phyloP scores from a whole-genome alignment of 345 rosid genomes.

The Barbarea vulgaris region DNA sequence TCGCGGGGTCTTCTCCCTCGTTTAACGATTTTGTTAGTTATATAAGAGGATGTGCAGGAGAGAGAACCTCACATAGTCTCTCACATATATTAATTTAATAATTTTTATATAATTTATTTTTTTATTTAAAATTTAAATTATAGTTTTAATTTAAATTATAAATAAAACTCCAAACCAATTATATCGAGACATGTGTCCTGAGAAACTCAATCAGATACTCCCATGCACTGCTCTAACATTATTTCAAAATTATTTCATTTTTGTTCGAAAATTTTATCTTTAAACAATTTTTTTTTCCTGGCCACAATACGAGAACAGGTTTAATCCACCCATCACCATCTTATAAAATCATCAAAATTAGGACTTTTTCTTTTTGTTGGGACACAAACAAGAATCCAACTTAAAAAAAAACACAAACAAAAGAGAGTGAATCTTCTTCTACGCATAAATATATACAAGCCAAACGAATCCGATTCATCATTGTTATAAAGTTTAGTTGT shows the following conservation, averaged over 20 bases:
- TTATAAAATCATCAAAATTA: background rate
- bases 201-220: no score
- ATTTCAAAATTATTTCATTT: background rate
- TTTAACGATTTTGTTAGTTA: no score
- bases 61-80: no score
- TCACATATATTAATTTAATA: no score
- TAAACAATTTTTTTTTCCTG: background rate
- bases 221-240: no score
- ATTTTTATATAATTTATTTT: no score
- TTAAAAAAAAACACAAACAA: background rate
- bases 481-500: background rate
- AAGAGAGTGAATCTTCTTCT: background rate
- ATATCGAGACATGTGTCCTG: no score
- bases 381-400: slow-evolving; percentile 24
- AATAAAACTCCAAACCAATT: no score
- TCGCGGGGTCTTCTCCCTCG: background rate
- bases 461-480: slow-evolving; percentile 9
- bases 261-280: background rate
- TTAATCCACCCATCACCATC: background rate
- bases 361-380: background rate
- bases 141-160: no score
- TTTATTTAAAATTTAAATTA: no score
- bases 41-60: no score
- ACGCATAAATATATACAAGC: slow-evolving; percentile 31
- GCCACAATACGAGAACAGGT: background rate